Evolutionary conservation across 805 yeast genomes (phyloP).

Genomic region (Candida loeiensis): DNA sequence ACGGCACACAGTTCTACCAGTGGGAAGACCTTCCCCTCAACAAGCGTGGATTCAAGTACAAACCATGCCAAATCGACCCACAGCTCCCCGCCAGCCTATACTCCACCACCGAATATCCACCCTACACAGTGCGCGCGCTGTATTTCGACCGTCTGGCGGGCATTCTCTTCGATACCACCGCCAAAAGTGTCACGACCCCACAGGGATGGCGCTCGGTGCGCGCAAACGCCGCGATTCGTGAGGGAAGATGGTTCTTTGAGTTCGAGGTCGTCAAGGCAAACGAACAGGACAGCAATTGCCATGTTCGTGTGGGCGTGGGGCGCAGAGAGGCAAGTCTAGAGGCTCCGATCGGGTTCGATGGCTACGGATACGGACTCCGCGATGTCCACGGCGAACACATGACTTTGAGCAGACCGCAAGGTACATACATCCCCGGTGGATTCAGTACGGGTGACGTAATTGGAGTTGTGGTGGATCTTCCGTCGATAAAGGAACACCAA

Average conservation of each 20-base stretch:
- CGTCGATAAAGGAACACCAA: slow-evolving; percentile 47
- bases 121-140: slow-evolving; percentile 53
- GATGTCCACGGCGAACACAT: slow-evolving; percentile 74
- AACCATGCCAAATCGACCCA: slow-evolving; percentile 73
- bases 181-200: slow-evolving; percentile 48
- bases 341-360: slow-evolving; percentile 95
- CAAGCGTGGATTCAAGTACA: slow-evolving; percentile 75
- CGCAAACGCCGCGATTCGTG: slow-evolving; percentile 68
- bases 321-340: slow-evolving; percentile 86
- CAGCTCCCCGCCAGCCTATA: slow-evolving; percentile 54
- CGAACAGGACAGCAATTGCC: slow-evolving; percentile 30
- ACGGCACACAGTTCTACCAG: slow-evolving; percentile 31
- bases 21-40: slow-evolving; percentile 81
- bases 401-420: slow-evolving; percentile 66
- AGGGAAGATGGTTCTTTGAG: slow-evolving; percentile 81
- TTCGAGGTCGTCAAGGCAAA: slow-evolving; percentile 52
- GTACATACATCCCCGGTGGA: slow-evolving; percentile 38
- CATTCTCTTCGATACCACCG: slow-evolving; percentile 30
- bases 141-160: slow-evolving; percentile 70
- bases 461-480: slow-evolving; percentile 73
- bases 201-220: slow-evolving; percentile 81
- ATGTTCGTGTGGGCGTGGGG: slow-evolving; percentile 80
- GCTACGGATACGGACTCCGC: slow-evolving; percentile 87
- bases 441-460: slow-evolving; percentile 76
- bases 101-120: slow-evolving; percentile 71